Conservation (phyloP, 2,329 filamentous ascomycete species). For the Stromatinia cepivora region DNA sequence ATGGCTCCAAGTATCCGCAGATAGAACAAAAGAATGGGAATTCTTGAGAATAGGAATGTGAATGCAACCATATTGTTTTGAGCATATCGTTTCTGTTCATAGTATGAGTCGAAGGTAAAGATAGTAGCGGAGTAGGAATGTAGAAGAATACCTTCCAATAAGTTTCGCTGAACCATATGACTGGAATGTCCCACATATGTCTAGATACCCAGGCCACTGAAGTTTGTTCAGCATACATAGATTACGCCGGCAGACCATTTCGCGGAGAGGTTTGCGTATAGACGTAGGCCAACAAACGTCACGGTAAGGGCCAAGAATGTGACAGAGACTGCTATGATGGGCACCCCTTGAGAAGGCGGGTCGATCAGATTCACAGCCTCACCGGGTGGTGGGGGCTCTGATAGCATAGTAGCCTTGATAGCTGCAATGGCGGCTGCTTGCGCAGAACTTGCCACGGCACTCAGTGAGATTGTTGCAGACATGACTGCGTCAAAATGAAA, state of each 20-base stretch:
- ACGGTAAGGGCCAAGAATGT: neutral
- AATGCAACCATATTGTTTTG: no score
- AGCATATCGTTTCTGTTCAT: no score
- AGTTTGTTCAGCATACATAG: no score
- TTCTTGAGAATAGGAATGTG: no score
- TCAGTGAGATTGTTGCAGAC: neutral
- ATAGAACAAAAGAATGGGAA: no score
- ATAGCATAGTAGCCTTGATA: neutral
- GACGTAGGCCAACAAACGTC: neutral
- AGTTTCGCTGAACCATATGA: no score
- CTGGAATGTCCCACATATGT: no score
- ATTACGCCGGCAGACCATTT: neutral
- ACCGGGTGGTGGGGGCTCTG: neutral
- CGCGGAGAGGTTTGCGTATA: neutral
- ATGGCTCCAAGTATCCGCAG: no score
- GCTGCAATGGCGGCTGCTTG: neutral
- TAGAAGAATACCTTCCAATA: no score
- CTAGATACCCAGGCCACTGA: no score
- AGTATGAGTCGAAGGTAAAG: no score
- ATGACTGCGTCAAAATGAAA: neutral
- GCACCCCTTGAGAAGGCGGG: neutral
- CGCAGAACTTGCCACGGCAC: neutral
- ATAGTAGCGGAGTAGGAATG: no score
- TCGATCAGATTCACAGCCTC: neutral
- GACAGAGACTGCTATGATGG: neutral